phyloP scores from a whole-genome alignment of 2,329 filamentous ascomycete genomes.

The Ceratocystis harringtonii region DNA sequence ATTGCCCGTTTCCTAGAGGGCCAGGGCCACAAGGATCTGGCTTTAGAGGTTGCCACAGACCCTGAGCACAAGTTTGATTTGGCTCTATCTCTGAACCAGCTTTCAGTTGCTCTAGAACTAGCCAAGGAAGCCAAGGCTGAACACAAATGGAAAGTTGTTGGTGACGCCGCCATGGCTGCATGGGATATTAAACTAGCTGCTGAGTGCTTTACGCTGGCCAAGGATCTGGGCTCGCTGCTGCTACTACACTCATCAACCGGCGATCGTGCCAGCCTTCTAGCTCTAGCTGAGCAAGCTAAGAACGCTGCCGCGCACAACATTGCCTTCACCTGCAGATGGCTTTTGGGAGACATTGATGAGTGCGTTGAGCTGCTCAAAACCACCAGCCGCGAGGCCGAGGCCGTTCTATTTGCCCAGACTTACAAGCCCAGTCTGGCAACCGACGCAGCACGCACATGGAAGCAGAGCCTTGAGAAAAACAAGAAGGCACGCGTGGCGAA shows the following conservation, averaged over 20 bases:
- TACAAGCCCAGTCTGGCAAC: constrained; percentile 72
- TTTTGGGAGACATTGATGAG: constrained; percentile 64
- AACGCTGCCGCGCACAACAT: constrained; percentile 75
- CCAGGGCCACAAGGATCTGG: constrained; percentile 91
- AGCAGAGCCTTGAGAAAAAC: constrained; percentile 62
- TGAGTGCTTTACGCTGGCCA: constrained; percentile 83
- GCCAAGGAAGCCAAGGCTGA: constrained; percentile 73
- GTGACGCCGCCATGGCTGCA: constrained; percentile 69
- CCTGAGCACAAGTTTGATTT: constrained; percentile 94
- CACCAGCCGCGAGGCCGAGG: constrained; percentile 69
- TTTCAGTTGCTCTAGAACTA: constrained; percentile 73
- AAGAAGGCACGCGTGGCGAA: constrained; percentile 78
- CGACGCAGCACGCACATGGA: constrained; percentile 62
- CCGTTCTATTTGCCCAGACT: constrained; percentile 83
- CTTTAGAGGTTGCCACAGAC: constrained; percentile 86
- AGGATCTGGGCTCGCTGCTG: constrained; percentile 77
- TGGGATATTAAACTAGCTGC: constrained; percentile 84
- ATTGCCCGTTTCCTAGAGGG: constrained; percentile 95
- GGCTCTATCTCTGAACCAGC: constrained; percentile 64
- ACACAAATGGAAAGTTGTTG: constrained; percentile 97
- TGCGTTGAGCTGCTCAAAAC: constrained; percentile 67
- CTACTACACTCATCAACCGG: constrained; percentile 78
- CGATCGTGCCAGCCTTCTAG: constrained; percentile 56
- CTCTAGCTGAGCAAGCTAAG: constrained; percentile 60
- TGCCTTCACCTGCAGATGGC: constrained; percentile 81